phyloP scores from a whole-genome alignment of 129 eudicot species.

The carrot (Daucus carota) region DNA sequence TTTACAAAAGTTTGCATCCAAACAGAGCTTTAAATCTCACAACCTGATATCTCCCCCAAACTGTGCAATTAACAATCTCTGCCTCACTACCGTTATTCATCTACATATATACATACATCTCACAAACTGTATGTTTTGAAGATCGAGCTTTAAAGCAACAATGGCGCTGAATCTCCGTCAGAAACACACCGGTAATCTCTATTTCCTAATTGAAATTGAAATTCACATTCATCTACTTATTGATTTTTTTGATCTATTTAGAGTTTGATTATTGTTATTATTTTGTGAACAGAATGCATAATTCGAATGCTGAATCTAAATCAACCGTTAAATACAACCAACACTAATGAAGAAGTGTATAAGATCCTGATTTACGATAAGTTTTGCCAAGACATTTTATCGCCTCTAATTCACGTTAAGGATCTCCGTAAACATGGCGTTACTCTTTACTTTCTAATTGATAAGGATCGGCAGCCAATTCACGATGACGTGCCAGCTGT shows the following conservation, averaged over 20 bases:
- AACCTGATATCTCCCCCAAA: too few relatives aligned
- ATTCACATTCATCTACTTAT: not conserved
- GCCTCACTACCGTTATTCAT: too few relatives aligned
- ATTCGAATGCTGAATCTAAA: slow-evolving; percentile 90
- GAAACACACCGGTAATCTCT: slow-evolving; percentile 68
- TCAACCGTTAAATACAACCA: slow-evolving; percentile 59
- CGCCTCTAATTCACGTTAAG: slow-evolving; percentile 88
- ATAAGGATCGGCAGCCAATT: slow-evolving; percentile 80
- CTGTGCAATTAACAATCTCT: too few relatives aligned
- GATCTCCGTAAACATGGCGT: slow-evolving; percentile 95
- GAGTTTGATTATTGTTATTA: not conserved
- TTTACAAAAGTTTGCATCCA: too few relatives aligned
- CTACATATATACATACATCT: too few relatives aligned
- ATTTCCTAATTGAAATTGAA: not conserved
- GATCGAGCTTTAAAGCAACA: slow-evolving; percentile 6
- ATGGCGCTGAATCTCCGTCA: slow-evolving; percentile 96
- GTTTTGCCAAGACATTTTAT: slow-evolving; percentile 76
- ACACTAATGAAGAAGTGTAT: slow-evolving; percentile 75
- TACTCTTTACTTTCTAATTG: slow-evolving; percentile 74
- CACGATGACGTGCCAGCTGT: slow-evolving; percentile 87
- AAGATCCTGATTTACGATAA: slow-evolving; percentile 85
- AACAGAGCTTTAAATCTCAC: too few relatives aligned
- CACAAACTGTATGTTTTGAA: too few relatives aligned
- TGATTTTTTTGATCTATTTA: too few relatives aligned
- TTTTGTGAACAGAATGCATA: slow-evolving; percentile 55